phyloP scores from a whole-genome alignment of 345 rosid genomes.

The Aethionema arabicum region DNA sequence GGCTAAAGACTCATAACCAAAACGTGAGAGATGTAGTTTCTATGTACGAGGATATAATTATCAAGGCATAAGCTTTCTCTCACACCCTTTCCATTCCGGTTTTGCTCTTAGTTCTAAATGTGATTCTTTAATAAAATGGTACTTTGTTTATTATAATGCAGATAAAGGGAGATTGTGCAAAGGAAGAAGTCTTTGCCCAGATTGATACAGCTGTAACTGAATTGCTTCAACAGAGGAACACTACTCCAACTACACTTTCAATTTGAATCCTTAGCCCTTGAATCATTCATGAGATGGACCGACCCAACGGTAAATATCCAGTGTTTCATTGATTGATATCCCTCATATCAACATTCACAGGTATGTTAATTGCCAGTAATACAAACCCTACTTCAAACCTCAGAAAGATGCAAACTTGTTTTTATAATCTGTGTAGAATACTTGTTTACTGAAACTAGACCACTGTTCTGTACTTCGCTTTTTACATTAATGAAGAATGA shows the following conservation, averaged over 20 bases:
- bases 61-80: slow-evolving; percentile 55
- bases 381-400: slow-evolving; percentile 10
- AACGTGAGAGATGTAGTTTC: slow-evolving; percentile 89
- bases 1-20: slow-evolving; percentile 68
- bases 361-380: slow-evolving; percentile 12
- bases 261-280: slow-evolving; percentile 33
- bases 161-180: slow-evolving; percentile 62
- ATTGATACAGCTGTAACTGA: slow-evolving; percentile 50
- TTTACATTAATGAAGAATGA: neutral
- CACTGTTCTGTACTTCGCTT: neutral
- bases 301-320: slow-evolving; percentile 28
- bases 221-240: slow-evolving; percentile 43
- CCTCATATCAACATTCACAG: slow-evolving; percentile 14
- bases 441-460: slow-evolving; percentile 11
- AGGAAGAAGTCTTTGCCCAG: slow-evolving; percentile 58
- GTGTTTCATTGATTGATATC: slow-evolving; percentile 12
- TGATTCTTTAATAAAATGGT: slow-evolving; percentile 9
- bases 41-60: slow-evolving; percentile 63
- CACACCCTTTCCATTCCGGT: slow-evolving; percentile 24
- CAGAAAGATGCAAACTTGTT: slow-evolving; percentile 14
- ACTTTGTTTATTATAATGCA: slow-evolving; percentile 27
- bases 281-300: slow-evolving; percentile 24
- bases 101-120: slow-evolving; percentile 1
- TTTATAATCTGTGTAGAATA: slow-evolving; percentile 14
- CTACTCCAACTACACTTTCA: slow-evolving; percentile 41